phyloP scores from a whole-genome alignment of 1,284 basidiomycete genomes.

The Pascua guehoae region DNA sequence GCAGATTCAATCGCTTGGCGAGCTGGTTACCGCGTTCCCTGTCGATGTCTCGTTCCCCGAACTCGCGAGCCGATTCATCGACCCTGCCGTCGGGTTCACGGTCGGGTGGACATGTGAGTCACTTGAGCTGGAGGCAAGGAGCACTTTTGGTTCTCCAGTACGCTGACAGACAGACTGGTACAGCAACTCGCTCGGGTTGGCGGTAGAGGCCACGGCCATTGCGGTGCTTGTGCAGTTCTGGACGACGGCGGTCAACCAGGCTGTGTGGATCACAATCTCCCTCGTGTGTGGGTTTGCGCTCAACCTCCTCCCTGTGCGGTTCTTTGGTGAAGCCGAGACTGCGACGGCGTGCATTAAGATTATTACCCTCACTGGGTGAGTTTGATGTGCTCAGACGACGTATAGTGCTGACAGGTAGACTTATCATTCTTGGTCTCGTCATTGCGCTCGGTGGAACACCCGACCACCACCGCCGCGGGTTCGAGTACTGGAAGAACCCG shows the following conservation, averaged over 20 bases:
- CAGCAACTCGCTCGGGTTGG: slow-evolving; percentile 10
- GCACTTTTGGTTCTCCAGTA: neutral
- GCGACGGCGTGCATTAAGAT: slow-evolving; percentile 16
- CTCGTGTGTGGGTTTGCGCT: slow-evolving; percentile 1
- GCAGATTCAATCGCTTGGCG: slow-evolving; percentile 14
- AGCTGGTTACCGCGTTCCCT: slow-evolving; percentile 12
- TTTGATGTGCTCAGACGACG: no score
- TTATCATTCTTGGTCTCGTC: slow-evolving; percentile 4
- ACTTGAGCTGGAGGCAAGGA: slow-evolving; percentile 2
- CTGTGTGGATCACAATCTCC: slow-evolving; percentile 4
- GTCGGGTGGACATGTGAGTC: slow-evolving; percentile 13
- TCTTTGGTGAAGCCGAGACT: slow-evolving; percentile 17
- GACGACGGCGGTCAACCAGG: slow-evolving; percentile 9
- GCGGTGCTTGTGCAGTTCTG: slow-evolving; percentile 10
- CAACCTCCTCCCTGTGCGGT: slow-evolving; percentile 12
- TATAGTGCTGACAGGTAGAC: neutral
- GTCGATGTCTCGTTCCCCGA: slow-evolving; percentile 15
- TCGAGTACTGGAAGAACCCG: slow-evolving; percentile 33
- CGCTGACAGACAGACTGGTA: slow-evolving; percentile 26
- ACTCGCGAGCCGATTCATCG: slow-evolving; percentile 14
- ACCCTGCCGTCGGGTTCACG: slow-evolving; percentile 14
- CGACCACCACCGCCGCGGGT: slow-evolving; percentile 25
- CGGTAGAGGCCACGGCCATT: slow-evolving; percentile 9
- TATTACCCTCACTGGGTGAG: slow-evolving; percentile 3
- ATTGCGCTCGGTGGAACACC: slow-evolving; percentile 32